A percentile compares a stretch with the other conserved stretches of the same genome.
phyloP scores from a whole-genome alignment of 2,329 filamentous ascomycete species.

The Botrytis medusae region DNA sequence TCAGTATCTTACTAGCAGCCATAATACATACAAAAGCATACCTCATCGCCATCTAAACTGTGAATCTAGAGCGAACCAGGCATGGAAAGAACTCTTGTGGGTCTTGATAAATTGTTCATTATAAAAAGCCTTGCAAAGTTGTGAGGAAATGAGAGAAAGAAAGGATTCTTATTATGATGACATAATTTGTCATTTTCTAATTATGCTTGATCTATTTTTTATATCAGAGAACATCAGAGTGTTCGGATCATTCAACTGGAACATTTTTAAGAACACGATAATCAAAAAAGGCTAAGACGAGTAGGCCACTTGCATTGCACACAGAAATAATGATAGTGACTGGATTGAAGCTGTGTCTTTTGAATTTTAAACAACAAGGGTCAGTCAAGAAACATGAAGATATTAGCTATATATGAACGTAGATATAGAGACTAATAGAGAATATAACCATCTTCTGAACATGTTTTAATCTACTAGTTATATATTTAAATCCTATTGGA shows the following conservation, averaged over 20 bases:
- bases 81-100: background rate
- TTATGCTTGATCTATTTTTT: background rate
- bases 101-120: background rate
- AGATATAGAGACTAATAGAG: background rate
- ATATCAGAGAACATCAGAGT: background rate
- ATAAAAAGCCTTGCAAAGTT: background rate
- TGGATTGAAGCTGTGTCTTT: background rate
- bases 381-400: no score
- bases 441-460: background rate
- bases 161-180: background rate
- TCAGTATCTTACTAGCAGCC: background rate
- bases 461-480: background rate
- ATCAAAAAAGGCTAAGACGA: background rate
- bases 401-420: background rate
- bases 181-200: background rate
- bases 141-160: background rate
- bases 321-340: background rate
- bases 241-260: background rate
- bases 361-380: background rate
- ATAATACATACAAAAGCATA: background rate
- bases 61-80: background rate
- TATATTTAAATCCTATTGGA: background rate
- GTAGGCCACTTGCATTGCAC: background rate
- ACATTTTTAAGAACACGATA: background rate
- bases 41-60: background rate